Percentiles rank a stretch among this genome's conserved stretches.
Evolutionary conservation across 1,284 basidiomycete species (phyloP).

Genomic region (Cutaneotrichosporon sp.): DNA sequence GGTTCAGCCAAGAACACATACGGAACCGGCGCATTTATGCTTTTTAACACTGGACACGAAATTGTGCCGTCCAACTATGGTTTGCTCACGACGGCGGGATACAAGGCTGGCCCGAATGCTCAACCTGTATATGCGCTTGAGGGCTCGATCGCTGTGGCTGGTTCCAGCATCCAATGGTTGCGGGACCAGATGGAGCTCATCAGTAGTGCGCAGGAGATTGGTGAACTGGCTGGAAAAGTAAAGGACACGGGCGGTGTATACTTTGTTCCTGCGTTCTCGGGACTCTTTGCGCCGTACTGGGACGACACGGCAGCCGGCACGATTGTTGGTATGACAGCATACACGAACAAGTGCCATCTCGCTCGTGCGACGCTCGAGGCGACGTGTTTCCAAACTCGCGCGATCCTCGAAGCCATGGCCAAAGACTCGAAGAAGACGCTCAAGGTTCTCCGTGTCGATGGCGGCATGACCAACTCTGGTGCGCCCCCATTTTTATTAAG

Average conservation of each 20-base stretch:
- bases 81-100: constrained; percentile 86
- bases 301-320: constrained; percentile 46
- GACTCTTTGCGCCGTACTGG: constrained; percentile 73
- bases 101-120: constrained; percentile 74
- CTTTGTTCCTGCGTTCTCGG: constrained; percentile 95
- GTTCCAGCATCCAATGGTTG: constrained; percentile 92
- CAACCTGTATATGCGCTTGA: constrained; percentile 90
- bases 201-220: constrained; percentile 77
- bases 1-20: constrained; percentile 94
- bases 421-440: constrained; percentile 56
- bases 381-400: constrained; percentile 71
- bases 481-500: not conserved
- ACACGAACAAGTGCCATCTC: constrained; percentile 90
- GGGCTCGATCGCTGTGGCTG: constrained; percentile 92
- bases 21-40: constrained; percentile 91
- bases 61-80: constrained; percentile 83
- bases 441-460: constrained; percentile 85
- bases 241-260: constrained; percentile 83
- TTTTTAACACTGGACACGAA: constrained; percentile 83
- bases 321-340: constrained; percentile 68
- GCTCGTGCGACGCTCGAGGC: constrained; percentile 92
- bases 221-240: constrained; percentile 74
- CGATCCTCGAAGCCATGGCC: constrained; percentile 87
- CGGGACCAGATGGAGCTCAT: constrained; percentile 88
- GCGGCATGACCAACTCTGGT: constrained; percentile 79